Percentiles rank a stretch among this genome's conserved stretches.
Evolutionary conservation across 2,329 filamentous ascomycete genomes (phyloP).

Genomic region (Chrysoporthe austroafricana): DNA sequence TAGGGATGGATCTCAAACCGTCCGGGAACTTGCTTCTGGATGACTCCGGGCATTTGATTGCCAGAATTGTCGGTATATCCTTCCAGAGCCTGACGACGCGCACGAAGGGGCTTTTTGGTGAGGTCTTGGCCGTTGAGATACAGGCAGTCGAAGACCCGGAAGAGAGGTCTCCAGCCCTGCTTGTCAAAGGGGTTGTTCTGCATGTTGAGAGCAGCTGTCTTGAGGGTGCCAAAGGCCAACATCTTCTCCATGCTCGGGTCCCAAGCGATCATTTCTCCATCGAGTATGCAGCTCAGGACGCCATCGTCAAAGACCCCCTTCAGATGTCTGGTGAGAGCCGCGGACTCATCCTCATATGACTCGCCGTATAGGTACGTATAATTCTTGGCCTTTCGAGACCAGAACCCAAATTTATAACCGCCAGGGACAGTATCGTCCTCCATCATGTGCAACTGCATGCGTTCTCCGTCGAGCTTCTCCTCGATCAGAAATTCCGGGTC

Average conservation of each 20-base stretch:
- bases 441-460: slow-evolving; percentile 94
- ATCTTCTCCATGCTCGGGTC: slow-evolving; percentile 83
- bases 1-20: slow-evolving; percentile 84
- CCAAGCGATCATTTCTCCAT: slow-evolving; percentile 99
- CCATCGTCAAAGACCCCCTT: slow-evolving; percentile 74
- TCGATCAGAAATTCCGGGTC: slow-evolving; percentile 92
- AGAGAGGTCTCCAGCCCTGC: slow-evolving; percentile 74
- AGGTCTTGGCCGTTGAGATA: slow-evolving; percentile 82
- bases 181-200: slow-evolving; percentile 71
- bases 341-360: slow-evolving; percentile 72
- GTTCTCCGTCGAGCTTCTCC: slow-evolving; percentile 94
- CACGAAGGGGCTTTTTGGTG: slow-evolving; percentile 80
- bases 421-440: slow-evolving; percentile 70
- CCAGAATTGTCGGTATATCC: background rate
- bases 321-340: slow-evolving; percentile 80
- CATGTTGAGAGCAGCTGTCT: slow-evolving; percentile 83
- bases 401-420: slow-evolving; percentile 79
- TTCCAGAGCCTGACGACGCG: slow-evolving; percentile 68
- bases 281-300: slow-evolving; percentile 85
- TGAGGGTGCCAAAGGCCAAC: slow-evolving; percentile 88
- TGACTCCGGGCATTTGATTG: slow-evolving; percentile 61
- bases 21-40: slow-evolving; percentile 67
- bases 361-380: slow-evolving; percentile 94
- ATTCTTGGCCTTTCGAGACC: slow-evolving; percentile 94
- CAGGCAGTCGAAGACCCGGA: slow-evolving; percentile 87